These are phyloP conservation scores for Komagataella pastoris DNA, from an alignment of 805 yeast genomes.

Conservation along the genomic window DNA sequence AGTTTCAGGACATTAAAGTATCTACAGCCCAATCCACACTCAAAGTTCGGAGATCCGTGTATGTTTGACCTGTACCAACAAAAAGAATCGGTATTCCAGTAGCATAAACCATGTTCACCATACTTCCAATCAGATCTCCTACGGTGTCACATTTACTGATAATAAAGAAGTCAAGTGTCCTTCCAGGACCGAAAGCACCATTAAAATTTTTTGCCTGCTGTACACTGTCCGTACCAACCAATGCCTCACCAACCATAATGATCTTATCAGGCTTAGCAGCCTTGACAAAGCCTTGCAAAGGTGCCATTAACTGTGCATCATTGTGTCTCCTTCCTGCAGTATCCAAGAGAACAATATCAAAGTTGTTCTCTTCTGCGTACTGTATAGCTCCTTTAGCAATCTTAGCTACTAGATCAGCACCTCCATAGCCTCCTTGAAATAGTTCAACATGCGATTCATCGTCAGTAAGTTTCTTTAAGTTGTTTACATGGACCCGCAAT, in stretches of 20 bases:
- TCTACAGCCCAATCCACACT: conserved; percentile 90
- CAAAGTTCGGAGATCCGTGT: conserved; percentile 82
- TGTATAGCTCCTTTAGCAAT: conserved; percentile 87
- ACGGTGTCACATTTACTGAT: conserved; percentile 95
- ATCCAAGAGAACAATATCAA: conserved; percentile 84
- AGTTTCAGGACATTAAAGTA: conserved; percentile 50
- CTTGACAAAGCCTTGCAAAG: conserved; percentile 86
- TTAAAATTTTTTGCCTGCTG: conserved; percentile 91
- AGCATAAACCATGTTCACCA: conserved; percentile 95
- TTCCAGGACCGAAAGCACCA: conserved; percentile 75
- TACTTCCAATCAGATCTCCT: conserved; percentile 90
- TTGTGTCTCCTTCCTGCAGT: conserved; percentile 97
- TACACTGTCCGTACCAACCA: conserved; percentile 95
- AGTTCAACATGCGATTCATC: conserved; percentile 46
- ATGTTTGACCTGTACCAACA: conserved; percentile 95
- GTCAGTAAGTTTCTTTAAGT: conserved; percentile 53
- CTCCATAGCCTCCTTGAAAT: conserved; percentile 93
- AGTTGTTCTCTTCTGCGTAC: conserved; percentile 53
- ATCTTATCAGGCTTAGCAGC: conserved; percentile 93
- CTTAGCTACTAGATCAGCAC: conserved; percentile 85
- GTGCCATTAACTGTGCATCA: conserved; percentile 90
- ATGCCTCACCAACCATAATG: conserved; percentile 97
- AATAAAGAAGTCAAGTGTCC: conserved; percentile 80
- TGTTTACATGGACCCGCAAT: conserved; percentile 82
- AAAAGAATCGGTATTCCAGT: conserved; percentile 91